phyloP scores from a whole-genome alignment of 805 yeast genomes.

The Starmerella geochares region DNA sequence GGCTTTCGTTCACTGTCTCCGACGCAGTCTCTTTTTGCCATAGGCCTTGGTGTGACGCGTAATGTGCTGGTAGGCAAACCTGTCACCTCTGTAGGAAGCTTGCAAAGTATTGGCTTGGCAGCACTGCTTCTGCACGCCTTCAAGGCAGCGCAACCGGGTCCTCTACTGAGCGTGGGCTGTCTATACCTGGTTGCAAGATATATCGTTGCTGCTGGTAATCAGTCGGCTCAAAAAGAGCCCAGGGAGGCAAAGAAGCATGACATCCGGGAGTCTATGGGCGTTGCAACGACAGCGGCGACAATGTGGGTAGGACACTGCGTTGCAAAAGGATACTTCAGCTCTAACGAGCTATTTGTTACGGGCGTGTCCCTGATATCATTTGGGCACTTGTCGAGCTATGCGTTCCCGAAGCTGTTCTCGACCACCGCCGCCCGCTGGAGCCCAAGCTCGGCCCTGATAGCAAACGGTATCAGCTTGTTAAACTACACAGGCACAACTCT shows the following conservation, averaged over 20 bases:
- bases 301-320: constrained; percentile 34
- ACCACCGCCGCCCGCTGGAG: constrained; percentile 35
- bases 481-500: constrained; percentile 27
- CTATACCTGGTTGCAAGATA: constrained; percentile 29
- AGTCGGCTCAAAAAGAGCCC: constrained; percentile 28
- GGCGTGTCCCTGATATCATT: constrained; percentile 27
- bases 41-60: constrained; percentile 30
- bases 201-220: constrained; percentile 23
- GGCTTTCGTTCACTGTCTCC: constrained; percentile 26
- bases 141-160: constrained; percentile 12
- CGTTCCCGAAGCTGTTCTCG: constrained; percentile 30
- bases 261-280: constrained; percentile 31
- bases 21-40: constrained; percentile 18
- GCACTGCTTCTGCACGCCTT: constrained; percentile 20
- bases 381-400: constrained; percentile 27
- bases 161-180: constrained; percentile 23
- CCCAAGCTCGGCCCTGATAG: constrained; percentile 30
- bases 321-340: constrained; percentile 20
- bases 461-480: constrained; percentile 30
- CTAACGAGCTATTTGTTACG: constrained; percentile 24
- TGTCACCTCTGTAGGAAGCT: constrained; percentile 26
- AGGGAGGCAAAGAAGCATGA: constrained; percentile 23
- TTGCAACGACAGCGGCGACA: constrained; percentile 31
- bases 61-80: constrained; percentile 19
- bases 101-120: constrained; percentile 29